Base-by-base conservation (phyloP, 768 basidiomycete species). In the Agrocybe praecox region DNA sequence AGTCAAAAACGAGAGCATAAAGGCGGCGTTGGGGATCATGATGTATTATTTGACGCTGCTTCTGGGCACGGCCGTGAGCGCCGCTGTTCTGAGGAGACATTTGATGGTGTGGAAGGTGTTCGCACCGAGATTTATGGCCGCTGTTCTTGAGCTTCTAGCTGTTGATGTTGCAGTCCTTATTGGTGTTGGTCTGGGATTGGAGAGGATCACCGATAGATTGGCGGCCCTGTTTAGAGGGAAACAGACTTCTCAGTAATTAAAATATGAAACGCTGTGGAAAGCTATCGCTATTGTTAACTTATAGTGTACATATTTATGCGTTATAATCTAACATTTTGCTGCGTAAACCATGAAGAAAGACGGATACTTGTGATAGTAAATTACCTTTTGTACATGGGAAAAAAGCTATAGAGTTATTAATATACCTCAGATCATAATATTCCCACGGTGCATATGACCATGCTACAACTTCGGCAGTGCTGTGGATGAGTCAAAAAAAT, bases 61-160 rank as follows among this genome's bases (percentile, higher is more conserved):
- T 1, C 65, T 95, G 4, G 88, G 90, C 4, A 83, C 86, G 15
- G 88, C 92, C 2, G 70, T 84, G 6, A 86, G 86, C 54, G 87
- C 92, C 0, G 90, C 93, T 8, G 82, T 86, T 63, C 72, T 96
- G 50, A 73, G 94, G 60, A 70, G 94, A 45, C 95, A 98, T 69
- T 70, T 97, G 61, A 97, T 97, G 95, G 95, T 98, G 21, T 99
- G 97, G 97, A 98, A 98, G 74, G 88, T 98, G 3, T 99, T 98
- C 65, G 96, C 96, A 34, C 97, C 97, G 59, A 75, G 96, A 59
- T 97, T 96, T 68, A 96, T 98, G 88, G 68, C 83, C 15, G 90
- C 82, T 0, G 92, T 83, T 0, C 65, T 85, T 3, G 80, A 81
- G 24, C 69, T 96, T 33, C 42, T 93, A 4, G 82, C 82, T 1